These are phyloP conservation scores for Blastocystis sp. DNA, from an alignment of 352 stramenopile species.

Conservation along the genomic window DNA sequence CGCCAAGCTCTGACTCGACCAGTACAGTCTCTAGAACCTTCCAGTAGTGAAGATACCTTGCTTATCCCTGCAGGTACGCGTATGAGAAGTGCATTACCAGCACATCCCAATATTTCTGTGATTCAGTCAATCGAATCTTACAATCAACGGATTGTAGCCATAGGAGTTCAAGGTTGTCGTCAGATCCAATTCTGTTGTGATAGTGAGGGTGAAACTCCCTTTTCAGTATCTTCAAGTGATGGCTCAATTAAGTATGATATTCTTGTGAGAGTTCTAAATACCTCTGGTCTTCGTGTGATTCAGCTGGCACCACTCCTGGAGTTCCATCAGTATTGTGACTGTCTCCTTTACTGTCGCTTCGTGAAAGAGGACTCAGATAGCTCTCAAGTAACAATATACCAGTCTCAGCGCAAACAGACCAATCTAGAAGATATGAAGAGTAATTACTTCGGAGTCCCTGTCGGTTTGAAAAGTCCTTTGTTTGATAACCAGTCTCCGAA, in stretches of 20 bases:
- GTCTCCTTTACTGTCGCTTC: neutral
- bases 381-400: neutral
- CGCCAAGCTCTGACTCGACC: neutral
- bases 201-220: constrained; percentile 5
- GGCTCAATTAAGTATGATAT: neutral
- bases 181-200: constrained; percentile 51
- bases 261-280: constrained; percentile 13
- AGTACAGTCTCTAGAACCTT: neutral
- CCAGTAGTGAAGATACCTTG: neutral
- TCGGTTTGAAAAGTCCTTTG: neutral
- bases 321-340: neutral
- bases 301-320: neutral
- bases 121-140: neutral
- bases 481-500: neutral
- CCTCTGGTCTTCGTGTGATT: neutral
- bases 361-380: neutral
- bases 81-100: neutral
- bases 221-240: neutral
- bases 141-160: constrained; percentile 24
- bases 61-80: neutral
- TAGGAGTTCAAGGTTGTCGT: neutral
- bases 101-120: neutral
- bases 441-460: constrained; percentile 17
- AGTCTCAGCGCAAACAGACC: constrained; percentile 33
- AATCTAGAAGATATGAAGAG: neutral